Evolutionary conservation across 2,329 filamentous ascomycete species (phyloP), one percentile per base, ranked within the genome.

Genomic region (Didymella arachidicola): DNA sequence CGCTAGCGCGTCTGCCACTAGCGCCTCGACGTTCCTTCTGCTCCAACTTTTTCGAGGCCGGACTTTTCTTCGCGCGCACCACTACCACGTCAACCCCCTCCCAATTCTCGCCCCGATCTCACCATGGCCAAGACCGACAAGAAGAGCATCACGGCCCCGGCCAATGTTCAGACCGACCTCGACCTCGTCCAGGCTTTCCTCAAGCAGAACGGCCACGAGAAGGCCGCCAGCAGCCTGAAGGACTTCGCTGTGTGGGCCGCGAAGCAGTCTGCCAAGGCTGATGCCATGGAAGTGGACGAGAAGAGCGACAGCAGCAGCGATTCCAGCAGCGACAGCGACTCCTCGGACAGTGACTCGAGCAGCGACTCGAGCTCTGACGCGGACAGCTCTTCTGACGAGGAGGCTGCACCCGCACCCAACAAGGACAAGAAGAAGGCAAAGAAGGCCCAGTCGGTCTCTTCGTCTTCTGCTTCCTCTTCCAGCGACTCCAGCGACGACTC

Each of bases 101-200:
- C 10, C 18, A 14, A 6, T 25, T 10, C 38, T 25, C 47, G 32
- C 53, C 36, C 14, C 52, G 16, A 18, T 42, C 25, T 14, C 59
- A 54, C 60, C 62, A 75, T 75, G 71, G 66, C 70, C 25, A 62
- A 69, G 60, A 26, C 56, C 32, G 63, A 66, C 52, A 64, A 70
- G 48, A 72, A 70, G 60, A 59, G 56, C 43, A 61, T 50, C 47
- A 57, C 54, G 34, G 49, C 59, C 16, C 53, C 57, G 10, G 46
- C 52, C 27, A 52, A 53, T 32, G 46, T 56, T 8, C 38, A 59
- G 56, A 64, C 53, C 26, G 57, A 66, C 29, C 59, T 78, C 53
- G 69, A 70, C 48, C 72, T 77, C 29, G 69, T 79, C 8, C 62
- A 70, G 60, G 47, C 60, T 32, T 79, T 78, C 62, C 66, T 78